These are phyloP conservation scores for Candida caryicola DNA, from an alignment of 805 yeast genomes.

Conservation along the genomic window DNA sequence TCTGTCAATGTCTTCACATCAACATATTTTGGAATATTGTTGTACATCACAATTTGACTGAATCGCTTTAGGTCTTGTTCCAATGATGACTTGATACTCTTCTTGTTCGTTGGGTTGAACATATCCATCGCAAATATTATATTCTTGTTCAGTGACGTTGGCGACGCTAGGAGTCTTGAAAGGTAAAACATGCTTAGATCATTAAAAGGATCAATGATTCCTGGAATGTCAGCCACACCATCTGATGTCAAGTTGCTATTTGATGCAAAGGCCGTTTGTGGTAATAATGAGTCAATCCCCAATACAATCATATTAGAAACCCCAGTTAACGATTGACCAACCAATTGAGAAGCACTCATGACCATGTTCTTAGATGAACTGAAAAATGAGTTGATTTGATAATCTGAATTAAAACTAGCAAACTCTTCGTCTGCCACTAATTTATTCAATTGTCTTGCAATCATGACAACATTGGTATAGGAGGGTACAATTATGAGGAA, in stretches of 20 bases:
- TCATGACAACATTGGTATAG: conserved; percentile 6
- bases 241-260: neutral
- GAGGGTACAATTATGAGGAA: conserved; percentile 18
- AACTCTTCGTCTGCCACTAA: neutral
- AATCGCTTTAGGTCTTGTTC: conserved; percentile 13
- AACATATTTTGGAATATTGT: conserved; percentile 5
- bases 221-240: conserved; percentile 8
- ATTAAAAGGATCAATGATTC: conserved; percentile 18
- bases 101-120: neutral
- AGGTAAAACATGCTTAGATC: conserved; percentile 20
- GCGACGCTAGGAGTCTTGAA: conserved; percentile 10
- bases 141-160: conserved; percentile 24
- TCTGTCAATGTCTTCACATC: neutral
- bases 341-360: conserved; percentile 12
- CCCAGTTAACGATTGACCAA: conserved; percentile 12
- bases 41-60: conserved; percentile 17
- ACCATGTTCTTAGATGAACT: conserved; percentile 3
- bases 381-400: neutral
- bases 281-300: conserved; percentile 21
- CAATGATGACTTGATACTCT: neutral
- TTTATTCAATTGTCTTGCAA: conserved; percentile 2
- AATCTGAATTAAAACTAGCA: neutral
- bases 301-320: conserved; percentile 13
- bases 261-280: conserved; percentile 17
- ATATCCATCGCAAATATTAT: conserved; percentile 12